Conservation (phyloP, 2,329 filamentous ascomycete species). For the Cordyceps cicadae region DNA sequence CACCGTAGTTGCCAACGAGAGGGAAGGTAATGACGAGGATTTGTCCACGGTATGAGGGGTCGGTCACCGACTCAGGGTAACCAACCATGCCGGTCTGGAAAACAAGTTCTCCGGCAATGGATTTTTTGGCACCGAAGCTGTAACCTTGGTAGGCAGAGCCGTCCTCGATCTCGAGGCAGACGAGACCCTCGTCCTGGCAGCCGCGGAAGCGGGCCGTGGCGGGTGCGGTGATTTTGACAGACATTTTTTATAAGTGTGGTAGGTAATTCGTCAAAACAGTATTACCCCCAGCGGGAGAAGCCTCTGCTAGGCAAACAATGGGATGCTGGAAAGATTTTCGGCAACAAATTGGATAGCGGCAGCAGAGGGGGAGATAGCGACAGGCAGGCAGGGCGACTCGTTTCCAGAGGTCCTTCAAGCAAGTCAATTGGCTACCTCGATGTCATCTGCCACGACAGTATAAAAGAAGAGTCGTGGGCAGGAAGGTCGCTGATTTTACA, state of each 20-base stretch:
- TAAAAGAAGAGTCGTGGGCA: conserved; percentile 1
- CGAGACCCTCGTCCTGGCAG: conserved; percentile 49
- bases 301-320: neutral
- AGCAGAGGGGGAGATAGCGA: conserved; percentile 21
- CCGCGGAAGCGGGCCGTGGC: conserved; percentile 52
- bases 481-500: neutral
- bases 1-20: conserved; percentile 93
- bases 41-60: conserved; percentile 83
- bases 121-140: conserved; percentile 94
- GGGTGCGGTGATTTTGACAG: conserved; percentile 36
- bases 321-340: conserved; percentile 1
- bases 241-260: conserved; percentile 25
- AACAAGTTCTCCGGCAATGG: conserved; percentile 90
- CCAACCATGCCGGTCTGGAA: conserved; percentile 99
- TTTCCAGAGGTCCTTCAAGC: conserved; percentile 29
- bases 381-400: conserved; percentile 28
- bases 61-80: conserved; percentile 88
- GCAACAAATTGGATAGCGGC: conserved; percentile 15
- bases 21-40: conserved; percentile 96
- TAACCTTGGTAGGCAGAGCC: conserved; percentile 85
- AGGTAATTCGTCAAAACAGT: neutral
- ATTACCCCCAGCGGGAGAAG: neutral
- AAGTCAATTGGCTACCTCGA: conserved; percentile 31
- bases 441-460: conserved; percentile 27
- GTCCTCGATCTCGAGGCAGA: conserved; percentile 89